A percentile compares a stretch with the other conserved stretches of the same genome.
Evolutionary conservation across 1,139 yeast species (phyloP).

Genomic region (Petasospora fabianii): DNA sequence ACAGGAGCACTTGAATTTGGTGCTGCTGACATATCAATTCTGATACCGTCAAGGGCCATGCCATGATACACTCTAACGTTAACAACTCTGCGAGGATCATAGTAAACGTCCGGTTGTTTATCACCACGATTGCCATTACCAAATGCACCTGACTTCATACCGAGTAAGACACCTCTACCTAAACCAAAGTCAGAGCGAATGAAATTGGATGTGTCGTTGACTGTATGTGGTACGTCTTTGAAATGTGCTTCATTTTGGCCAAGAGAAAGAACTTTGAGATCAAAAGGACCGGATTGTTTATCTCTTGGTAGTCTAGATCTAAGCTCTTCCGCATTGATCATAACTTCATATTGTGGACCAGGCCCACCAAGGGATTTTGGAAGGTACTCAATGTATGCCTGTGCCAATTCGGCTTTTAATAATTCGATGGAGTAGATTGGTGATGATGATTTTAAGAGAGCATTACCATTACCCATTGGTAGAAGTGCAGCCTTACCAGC

Average conservation of each 20-base stretch:
- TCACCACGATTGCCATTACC: conserved; percentile 35
- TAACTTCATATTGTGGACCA: conserved; percentile 54
- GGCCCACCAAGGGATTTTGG: conserved; percentile 56
- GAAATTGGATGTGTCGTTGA: conserved; percentile 14
- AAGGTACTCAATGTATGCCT: conserved; percentile 56
- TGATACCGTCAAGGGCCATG: conserved; percentile 74
- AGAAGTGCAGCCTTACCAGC: conserved; percentile 37
- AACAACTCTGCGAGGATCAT: conserved; percentile 32
- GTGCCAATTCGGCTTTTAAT: conserved; percentile 59
- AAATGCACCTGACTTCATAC: conserved; percentile 43
- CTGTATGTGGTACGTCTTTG: conserved; percentile 26
- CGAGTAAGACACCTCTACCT: conserved; percentile 37
- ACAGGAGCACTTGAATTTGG: not conserved
- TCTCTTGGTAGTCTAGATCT: conserved; percentile 40
- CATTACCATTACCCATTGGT: conserved; percentile 46
- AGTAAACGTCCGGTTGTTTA: conserved; percentile 24
- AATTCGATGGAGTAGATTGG: conserved; percentile 75
- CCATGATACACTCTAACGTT: conserved; percentile 67
- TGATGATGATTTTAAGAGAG: conserved; percentile 46
- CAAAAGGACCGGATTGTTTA: conserved; percentile 38
- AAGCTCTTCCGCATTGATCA: conserved; percentile 46
- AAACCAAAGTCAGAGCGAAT: conserved; percentile 37
- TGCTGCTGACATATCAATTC: conserved; percentile 23
- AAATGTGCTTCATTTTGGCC: conserved; percentile 37
- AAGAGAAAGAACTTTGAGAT: conserved; percentile 45